Evolutionary conservation across 306 rosid species (phyloP).

Genomic region (Herpetospermum pedunculosum): DNA sequence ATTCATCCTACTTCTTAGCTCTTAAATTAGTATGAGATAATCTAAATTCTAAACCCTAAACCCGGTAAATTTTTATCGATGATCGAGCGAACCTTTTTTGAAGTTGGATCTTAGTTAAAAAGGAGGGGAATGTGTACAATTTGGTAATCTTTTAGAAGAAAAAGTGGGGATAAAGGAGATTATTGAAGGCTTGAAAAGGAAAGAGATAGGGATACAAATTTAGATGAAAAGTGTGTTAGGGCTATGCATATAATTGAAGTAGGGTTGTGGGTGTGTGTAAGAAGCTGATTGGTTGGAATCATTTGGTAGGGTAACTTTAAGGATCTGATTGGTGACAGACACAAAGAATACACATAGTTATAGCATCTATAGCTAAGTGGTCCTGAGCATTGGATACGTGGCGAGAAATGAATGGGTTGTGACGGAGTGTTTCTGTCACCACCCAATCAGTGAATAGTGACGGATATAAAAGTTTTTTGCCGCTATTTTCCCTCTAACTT

Average conservation of each 20-base stretch:
- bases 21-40: no score
- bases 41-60: background rate
- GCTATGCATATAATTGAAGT: background rate
- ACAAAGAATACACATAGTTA: background rate
- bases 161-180: background rate
- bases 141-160: background rate
- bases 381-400: background rate
- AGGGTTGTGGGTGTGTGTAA: background rate
- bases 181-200: background rate
- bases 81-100: no score
- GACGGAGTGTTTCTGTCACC: background rate
- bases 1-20: background rate
- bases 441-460: background rate
- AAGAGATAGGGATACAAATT: background rate
- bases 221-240: background rate
- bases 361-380: background rate
- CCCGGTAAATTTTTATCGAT: no score
- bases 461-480: background rate
- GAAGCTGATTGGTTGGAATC: background rate
- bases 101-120: background rate
- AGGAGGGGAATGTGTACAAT: background rate
- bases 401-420: background rate
- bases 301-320: background rate
- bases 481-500: background rate
- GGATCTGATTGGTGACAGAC: conserved; percentile 4